Conservation (phyloP, 257 asterid genomes). For the Salvia miltiorrhiza region DNA sequence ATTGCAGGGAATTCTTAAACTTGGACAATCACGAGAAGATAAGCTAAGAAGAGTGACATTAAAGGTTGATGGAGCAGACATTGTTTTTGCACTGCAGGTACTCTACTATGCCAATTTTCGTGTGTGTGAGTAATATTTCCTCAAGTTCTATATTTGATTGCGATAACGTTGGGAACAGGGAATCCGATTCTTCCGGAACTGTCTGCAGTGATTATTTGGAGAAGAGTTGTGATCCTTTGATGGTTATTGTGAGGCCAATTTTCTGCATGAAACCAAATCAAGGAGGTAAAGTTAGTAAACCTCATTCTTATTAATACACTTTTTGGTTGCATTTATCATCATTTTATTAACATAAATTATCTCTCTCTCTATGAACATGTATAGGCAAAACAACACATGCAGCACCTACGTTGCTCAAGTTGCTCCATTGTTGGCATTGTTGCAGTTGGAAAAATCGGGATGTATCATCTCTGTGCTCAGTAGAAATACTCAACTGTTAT, state of each 20-base stretch:
- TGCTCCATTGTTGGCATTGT: slow-evolving; percentile 15
- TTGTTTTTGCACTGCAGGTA: slow-evolving; percentile 90
- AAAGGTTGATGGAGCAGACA: slow-evolving; percentile 68
- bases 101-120: not conserved
- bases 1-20: slow-evolving; percentile 84
- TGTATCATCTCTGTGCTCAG: not conserved
- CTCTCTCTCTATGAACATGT: not conserved
- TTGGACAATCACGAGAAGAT: slow-evolving; percentile 80
- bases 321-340: not conserved
- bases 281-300: slow-evolving; percentile 17
- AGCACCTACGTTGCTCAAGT: not conserved
- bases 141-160: not conserved
- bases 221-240: slow-evolving; percentile 1
- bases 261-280: not conserved
- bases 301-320: not conserved
- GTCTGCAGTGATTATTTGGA: slow-evolving; percentile 47
- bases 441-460: not conserved
- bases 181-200: slow-evolving; percentile 83
- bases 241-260: not conserved
- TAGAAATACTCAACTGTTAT: not conserved
- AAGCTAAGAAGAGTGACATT: slow-evolving; percentile 70
- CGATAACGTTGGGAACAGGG: slow-evolving; percentile 48
- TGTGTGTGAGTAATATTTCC: not conserved
- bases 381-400: not conserved
- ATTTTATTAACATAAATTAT: not conserved